phyloP scores from a whole-genome alignment of 192 early-diverging fungal genomes.

The Gamsiella multidivaricata region DNA sequence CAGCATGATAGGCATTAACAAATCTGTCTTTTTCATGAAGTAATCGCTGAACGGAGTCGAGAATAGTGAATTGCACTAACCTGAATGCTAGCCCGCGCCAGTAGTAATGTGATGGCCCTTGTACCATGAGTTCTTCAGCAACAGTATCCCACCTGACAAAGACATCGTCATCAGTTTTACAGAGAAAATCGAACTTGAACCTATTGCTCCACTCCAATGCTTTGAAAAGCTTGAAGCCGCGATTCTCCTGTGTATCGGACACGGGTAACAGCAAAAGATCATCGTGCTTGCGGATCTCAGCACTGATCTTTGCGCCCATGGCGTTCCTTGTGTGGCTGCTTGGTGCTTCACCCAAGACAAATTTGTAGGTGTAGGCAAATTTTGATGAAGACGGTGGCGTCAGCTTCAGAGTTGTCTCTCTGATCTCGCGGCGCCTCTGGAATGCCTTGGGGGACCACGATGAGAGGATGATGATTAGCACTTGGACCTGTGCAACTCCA shows the following conservation, averaged over 20 bases:
- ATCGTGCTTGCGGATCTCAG: slow-evolving; percentile 56
- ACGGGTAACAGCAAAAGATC: slow-evolving; percentile 66
- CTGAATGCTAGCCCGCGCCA: slow-evolving; percentile 69
- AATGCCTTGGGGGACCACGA: slow-evolving; percentile 68
- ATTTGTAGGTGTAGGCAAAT: slow-evolving; percentile 60
- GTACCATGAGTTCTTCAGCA: slow-evolving; percentile 52
- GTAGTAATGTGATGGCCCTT: slow-evolving; percentile 61
- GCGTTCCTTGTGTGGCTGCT: slow-evolving; percentile 41
- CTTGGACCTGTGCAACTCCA: slow-evolving; percentile 47
- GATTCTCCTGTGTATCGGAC: slow-evolving; percentile 62
- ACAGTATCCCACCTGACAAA: slow-evolving; percentile 70
- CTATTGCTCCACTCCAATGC: slow-evolving; percentile 65
- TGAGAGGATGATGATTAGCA: slow-evolving; percentile 65
- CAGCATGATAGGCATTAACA: slow-evolving; percentile 3
- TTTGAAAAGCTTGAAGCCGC: slow-evolving; percentile 67
- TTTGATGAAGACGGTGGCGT: slow-evolving; percentile 54
- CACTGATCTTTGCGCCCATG: slow-evolving; percentile 59
- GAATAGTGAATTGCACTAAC: no score
- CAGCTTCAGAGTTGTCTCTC: slow-evolving; percentile 61
- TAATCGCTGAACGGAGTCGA: no score
- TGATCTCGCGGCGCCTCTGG: slow-evolving; percentile 56
- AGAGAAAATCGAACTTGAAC: slow-evolving; percentile 64
- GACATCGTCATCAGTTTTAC: slow-evolving; percentile 72
- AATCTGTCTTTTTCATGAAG: slow-evolving; percentile 6
- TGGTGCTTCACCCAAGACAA: slow-evolving; percentile 64